phyloP scores from a whole-genome alignment of 352 stramenopile genomes.

The Globisporangium megalacanthum region DNA sequence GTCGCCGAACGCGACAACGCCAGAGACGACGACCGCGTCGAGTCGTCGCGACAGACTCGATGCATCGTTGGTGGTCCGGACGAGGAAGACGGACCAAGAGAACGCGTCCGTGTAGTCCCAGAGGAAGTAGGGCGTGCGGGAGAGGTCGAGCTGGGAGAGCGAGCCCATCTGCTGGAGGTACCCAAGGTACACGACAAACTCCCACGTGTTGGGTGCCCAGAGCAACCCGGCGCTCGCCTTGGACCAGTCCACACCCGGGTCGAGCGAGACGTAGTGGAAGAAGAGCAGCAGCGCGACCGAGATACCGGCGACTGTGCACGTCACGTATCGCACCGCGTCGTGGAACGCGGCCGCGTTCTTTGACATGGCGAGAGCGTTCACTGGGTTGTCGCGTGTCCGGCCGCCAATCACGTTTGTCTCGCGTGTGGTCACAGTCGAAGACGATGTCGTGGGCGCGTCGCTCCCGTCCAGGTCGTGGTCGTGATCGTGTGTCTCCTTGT shows the following conservation, averaged over 20 bases:
- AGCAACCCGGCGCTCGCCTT: conserved; percentile 13
- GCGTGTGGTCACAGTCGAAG: not conserved
- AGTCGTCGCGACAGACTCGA: conserved; percentile 25
- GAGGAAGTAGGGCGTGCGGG: conserved; percentile 58
- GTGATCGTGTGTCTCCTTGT: not conserved
- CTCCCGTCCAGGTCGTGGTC: not conserved
- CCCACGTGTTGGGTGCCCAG: conserved; percentile 74
- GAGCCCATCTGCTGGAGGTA: conserved; percentile 70
- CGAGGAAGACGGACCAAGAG: conserved; percentile 60
- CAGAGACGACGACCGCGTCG: conserved; percentile 43
- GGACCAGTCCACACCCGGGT: conserved; percentile 32
- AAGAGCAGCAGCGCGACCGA: conserved; percentile 54
- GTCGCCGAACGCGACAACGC: conserved; percentile 50
- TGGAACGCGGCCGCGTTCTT: conserved; percentile 32
- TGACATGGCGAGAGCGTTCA: conserved; percentile 40
- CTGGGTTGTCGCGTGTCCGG: conserved; percentile 35
- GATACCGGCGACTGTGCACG: conserved; percentile 51
- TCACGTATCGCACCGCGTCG: conserved; percentile 42
- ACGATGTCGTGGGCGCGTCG: conserved; percentile 2
- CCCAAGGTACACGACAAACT: conserved; percentile 56
- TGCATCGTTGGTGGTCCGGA: conserved; percentile 16
- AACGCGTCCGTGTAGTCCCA: conserved; percentile 72
- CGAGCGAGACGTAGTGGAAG: conserved; percentile 59
- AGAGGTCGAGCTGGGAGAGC: conserved; percentile 48
- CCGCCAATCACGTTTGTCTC: conserved; percentile 42